A percentile compares a stretch with the other conserved stretches of the same genome.
These are phyloP conservation scores for Talaromyces islandicus DNA, from an alignment of 2,329 filamentous ascomycete genomes.

Conservation along the genomic window DNA sequence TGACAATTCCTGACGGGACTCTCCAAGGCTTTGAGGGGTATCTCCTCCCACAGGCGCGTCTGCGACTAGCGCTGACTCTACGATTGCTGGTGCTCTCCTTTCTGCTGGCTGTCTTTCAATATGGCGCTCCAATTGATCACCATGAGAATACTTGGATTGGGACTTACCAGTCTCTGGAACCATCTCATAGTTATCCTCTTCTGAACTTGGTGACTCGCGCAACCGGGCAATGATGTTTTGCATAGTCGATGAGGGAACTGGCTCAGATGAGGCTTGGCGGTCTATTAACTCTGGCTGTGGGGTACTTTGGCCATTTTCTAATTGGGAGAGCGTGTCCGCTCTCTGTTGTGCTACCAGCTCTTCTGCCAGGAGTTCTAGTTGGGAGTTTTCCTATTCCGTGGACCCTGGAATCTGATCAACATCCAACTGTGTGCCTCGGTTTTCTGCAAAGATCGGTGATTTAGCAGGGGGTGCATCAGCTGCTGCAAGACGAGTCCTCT, in stretches of 20 bases:
- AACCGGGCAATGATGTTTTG: not conserved
- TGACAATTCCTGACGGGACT: not conserved
- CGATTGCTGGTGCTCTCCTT: not conserved
- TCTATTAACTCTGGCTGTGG: not conserved
- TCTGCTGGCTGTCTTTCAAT: not conserved
- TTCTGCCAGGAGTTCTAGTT: not conserved
- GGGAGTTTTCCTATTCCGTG: not conserved
- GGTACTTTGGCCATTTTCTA: not conserved
- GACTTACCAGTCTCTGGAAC: not conserved
- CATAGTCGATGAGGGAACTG: not conserved
- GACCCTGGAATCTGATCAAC: not conserved
- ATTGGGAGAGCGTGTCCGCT: not conserved
- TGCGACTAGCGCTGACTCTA: not conserved
- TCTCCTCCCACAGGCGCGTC: not conserved
- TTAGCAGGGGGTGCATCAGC: not conserved
- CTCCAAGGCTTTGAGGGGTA: not conserved
- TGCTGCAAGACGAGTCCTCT: not conserved
- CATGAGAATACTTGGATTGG: not conserved
- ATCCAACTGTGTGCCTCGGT: not conserved
- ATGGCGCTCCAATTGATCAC: not conserved
- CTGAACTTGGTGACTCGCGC: not conserved
- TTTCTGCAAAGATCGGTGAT: not conserved
- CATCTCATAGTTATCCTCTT: not conserved
- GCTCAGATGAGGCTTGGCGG: not conserved
- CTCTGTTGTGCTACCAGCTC: not conserved